A percentile compares a stretch with the other conserved stretches of the same genome.
These are phyloP conservation scores for Gigaspora rosea DNA, from an alignment of 192 early-diverging fungal species.

Conservation along the genomic window DNA sequence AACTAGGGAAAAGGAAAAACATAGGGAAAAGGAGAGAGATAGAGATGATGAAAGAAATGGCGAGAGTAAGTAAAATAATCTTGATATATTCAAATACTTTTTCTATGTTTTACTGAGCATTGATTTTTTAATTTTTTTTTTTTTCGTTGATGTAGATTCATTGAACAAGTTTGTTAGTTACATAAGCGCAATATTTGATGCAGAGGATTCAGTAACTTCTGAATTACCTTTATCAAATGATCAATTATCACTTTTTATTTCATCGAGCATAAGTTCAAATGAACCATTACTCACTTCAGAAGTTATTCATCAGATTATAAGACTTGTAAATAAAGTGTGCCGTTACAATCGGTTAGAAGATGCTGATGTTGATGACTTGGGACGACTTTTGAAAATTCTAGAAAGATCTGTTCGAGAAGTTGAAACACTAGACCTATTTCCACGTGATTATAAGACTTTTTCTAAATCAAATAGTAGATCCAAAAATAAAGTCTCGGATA, in stretches of 20 bases:
- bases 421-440: slow-evolving; percentile 16
- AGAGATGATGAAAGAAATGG: slow-evolving; percentile 28
- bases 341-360: slow-evolving; percentile 23
- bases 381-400: slow-evolving; percentile 25
- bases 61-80: slow-evolving; percentile 13
- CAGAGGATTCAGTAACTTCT: slow-evolving; percentile 14
- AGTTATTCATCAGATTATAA: slow-evolving; percentile 7
- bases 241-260: slow-evolving; percentile 1
- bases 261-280: slow-evolving; percentile 12
- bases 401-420: slow-evolving; percentile 29
- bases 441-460: neutral
- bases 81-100: neutral
- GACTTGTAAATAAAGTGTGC: slow-evolving; percentile 27
- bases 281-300: slow-evolving; percentile 23
- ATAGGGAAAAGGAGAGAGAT: neutral
- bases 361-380: slow-evolving; percentile 27
- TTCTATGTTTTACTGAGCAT: neutral
- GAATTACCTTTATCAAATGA: neutral
- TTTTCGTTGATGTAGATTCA: neutral
- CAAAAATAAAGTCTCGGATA: neutral
- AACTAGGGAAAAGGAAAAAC: no score
- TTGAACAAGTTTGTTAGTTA: slow-evolving; percentile 22
- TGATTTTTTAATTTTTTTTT: neutral
- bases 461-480: neutral
- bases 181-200: slow-evolving; percentile 31